Percentiles rank a stretch among this genome's conserved stretches.
These are phyloP conservation scores for Hanseniaspora gamundiae DNA, from an alignment of 1,139 yeast genomes.

Conservation along the genomic window DNA sequence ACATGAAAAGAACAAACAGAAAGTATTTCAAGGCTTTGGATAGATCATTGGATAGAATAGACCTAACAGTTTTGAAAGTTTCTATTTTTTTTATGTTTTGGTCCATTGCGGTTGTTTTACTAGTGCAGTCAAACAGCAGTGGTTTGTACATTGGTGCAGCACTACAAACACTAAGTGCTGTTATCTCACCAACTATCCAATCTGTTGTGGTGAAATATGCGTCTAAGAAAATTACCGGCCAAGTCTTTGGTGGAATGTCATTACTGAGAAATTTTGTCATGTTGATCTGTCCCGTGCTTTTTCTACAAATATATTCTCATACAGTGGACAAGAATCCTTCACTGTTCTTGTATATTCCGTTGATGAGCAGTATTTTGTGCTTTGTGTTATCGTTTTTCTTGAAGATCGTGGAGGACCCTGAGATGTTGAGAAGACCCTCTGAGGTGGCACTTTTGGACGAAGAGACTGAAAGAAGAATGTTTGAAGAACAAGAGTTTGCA, in stretches of 20 bases:
- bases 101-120: constrained; percentile 12
- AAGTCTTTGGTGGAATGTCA: constrained; percentile 42
- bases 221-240: constrained; percentile 36
- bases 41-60: constrained; percentile 32
- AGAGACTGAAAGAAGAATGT: neutral
- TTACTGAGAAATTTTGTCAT: constrained; percentile 31
- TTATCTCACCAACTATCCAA: constrained; percentile 34
- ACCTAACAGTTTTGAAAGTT: constrained; percentile 24
- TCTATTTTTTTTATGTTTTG: constrained; percentile 21
- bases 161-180: constrained; percentile 30
- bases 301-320: constrained; percentile 31
- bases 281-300: constrained; percentile 30
- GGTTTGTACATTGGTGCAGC: constrained; percentile 13
- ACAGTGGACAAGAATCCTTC: constrained; percentile 26
- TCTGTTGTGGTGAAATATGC: constrained; percentile 37
- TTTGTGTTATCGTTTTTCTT: constrained; percentile 14
- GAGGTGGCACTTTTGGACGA: constrained; percentile 6
- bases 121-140: neutral
- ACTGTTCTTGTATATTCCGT: constrained; percentile 22
- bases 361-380: constrained; percentile 13
- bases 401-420: constrained; percentile 11
- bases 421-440: constrained; percentile 11
- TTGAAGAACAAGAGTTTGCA: neutral
- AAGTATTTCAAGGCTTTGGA: constrained; percentile 9
- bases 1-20: constrained; percentile 18